These are phyloP conservation scores for Rhizopus arrhizus DNA, from an alignment of 371 early-diverging fungal genomes.

Conservation along the genomic window DNA sequence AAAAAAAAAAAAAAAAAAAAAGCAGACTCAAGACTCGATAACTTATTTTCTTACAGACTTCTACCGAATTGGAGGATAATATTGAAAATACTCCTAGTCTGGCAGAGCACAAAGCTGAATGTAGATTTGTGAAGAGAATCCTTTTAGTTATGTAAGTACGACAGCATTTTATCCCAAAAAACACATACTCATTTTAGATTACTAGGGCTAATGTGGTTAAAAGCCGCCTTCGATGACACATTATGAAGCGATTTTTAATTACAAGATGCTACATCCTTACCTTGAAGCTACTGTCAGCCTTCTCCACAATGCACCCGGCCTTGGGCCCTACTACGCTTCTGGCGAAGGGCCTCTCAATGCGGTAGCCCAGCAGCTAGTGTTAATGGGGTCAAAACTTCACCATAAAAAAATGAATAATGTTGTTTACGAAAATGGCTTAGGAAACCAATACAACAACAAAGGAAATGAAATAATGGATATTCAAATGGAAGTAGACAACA, in stretches of 20 bases:
- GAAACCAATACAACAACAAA: too few relatives aligned
- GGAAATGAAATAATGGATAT: too few relatives aligned
- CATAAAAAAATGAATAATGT: constrained; percentile 9
- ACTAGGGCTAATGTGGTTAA: constrained; percentile 14
- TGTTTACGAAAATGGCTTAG: too few relatives aligned
- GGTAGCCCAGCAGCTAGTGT: constrained; percentile 4
- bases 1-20: too few relatives aligned
- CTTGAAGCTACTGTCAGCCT: constrained; percentile 15
- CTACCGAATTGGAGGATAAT: constrained; percentile 11
- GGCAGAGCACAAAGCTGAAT: constrained; percentile 13
- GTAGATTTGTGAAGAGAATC: constrained; percentile 12
- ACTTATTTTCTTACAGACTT: too few relatives aligned
- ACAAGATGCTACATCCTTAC: constrained; percentile 16
- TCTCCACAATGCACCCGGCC: too few relatives aligned
- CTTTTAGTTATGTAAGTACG: constrained; percentile 10
- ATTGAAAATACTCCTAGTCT: constrained; percentile 8
- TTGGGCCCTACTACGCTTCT: too few relatives aligned
- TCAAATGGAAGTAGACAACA: too few relatives aligned
- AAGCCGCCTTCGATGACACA: constrained; percentile 15
- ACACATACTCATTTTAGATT: constrained; percentile 9
- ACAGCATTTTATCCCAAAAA: constrained; percentile 9
- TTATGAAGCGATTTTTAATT: constrained; percentile 14
- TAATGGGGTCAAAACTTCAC: constrained; percentile 10
- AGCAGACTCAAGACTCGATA: too few relatives aligned
- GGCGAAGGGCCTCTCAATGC: constrained; percentile 3